A percentile compares a stretch with the other conserved stretches of the same genome.
These are phyloP conservation scores for Rhodamnia rubescens DNA, from an alignment of 345 rosid species.

Conservation along the genomic window DNA sequence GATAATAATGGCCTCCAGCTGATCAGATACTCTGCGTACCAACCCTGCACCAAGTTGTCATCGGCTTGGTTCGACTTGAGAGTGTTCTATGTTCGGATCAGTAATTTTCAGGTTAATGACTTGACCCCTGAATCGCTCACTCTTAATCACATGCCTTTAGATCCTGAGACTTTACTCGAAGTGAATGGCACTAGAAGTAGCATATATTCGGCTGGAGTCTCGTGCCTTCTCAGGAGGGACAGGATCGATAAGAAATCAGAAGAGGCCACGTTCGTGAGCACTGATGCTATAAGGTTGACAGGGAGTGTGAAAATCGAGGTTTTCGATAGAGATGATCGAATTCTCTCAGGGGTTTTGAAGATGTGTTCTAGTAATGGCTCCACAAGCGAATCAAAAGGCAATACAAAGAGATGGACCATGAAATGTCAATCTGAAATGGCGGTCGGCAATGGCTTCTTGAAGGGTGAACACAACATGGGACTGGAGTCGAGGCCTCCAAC, in stretches of 20 bases:
- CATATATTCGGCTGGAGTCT: constrained; percentile 46
- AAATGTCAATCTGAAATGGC: constrained; percentile 52
- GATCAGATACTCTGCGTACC: constrained; percentile 49
- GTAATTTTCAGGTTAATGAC: constrained; percentile 57
- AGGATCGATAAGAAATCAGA: constrained; percentile 70
- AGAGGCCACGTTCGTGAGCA: constrained; percentile 84
- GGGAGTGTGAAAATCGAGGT: constrained; percentile 89
- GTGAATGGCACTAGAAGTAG: constrained; percentile 59
- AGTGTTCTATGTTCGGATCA: constrained; percentile 80
- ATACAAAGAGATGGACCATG: constrained; percentile 57
- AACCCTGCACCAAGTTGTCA: constrained; percentile 28
- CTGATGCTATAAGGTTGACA: constrained; percentile 61
- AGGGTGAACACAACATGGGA: constrained; percentile 38
- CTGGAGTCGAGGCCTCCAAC: constrained; percentile 38
- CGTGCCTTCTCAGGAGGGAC: constrained; percentile 65
- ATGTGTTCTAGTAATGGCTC: constrained; percentile 43
- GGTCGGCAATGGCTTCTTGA: constrained; percentile 50
- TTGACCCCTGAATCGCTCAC: constrained; percentile 64
- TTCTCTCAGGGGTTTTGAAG: constrained; percentile 75
- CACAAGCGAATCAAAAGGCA: constrained; percentile 44
- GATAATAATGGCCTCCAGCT: constrained; percentile 34
- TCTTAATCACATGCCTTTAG: constrained; percentile 62
- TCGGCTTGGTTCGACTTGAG: constrained; percentile 68
- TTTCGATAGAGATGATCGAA: constrained; percentile 37
- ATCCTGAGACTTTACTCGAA: constrained; percentile 67